Evolutionary conservation across 345 rosid genomes (phyloP).

Genomic region (Gossypium rotundifolium): DNA sequence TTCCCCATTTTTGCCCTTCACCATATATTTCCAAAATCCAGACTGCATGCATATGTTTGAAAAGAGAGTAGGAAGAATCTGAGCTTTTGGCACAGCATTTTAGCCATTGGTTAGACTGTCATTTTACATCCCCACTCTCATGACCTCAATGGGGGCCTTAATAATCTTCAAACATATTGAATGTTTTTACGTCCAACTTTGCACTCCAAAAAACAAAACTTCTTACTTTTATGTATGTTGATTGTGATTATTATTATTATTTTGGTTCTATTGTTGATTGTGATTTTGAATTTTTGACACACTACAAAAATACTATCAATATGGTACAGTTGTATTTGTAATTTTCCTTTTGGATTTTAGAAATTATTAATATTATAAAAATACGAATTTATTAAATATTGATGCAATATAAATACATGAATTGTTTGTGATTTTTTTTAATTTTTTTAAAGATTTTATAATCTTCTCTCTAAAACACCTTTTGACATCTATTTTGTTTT

Average conservation of each 20-base stretch:
- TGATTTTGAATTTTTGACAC: not conserved
- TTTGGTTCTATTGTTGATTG: not conserved
- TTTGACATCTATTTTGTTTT: slow-evolving; percentile 18
- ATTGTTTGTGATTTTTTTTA: no score
- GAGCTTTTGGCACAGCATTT: slow-evolving; percentile 2
- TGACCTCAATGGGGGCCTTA: not conserved
- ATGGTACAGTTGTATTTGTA: not conserved
- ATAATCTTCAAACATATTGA: not conserved
- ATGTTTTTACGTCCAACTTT: slow-evolving; percentile 2
- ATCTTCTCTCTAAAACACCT: slow-evolving; percentile 13
- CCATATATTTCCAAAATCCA: no score
- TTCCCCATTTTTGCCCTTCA: no score
- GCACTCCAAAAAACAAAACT: not conserved
- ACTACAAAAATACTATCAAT: not conserved
- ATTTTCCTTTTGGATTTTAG: slow-evolving; percentile 9
- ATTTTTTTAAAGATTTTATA: not conserved
- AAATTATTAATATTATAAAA: not conserved
- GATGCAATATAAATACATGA: no score
- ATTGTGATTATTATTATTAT: not conserved
- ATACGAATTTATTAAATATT: no score
- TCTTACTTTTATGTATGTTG: not conserved
- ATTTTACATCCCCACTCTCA: not conserved
- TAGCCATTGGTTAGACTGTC: not conserved
- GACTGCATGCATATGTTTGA: not conserved
- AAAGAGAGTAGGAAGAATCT: not conserved